Percentiles rank a stretch among this genome's conserved stretches.
Conservation (phyloP, 2,329 filamentous ascomycete species). For the Hymenoscyphus occultus region DNA sequence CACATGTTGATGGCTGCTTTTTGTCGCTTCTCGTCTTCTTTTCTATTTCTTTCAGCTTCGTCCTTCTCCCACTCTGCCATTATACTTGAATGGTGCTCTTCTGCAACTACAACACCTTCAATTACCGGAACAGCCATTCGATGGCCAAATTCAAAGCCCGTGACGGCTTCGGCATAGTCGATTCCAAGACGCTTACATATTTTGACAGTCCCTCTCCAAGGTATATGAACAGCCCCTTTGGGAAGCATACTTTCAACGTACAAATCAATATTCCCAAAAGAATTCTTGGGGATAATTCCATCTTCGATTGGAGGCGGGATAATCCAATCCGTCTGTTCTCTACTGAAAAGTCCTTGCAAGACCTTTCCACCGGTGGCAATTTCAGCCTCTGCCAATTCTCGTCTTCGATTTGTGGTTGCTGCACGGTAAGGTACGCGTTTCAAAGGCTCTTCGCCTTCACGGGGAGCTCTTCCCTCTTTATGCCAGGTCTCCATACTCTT, state of each 20-base stretch:
- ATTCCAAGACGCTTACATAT: slow-evolving; percentile 82
- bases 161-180: slow-evolving; percentile 90
- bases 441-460: slow-evolving; percentile 67
- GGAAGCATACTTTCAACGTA: slow-evolving; percentile 95
- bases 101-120: slow-evolving; percentile 82
- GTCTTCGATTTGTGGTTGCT: slow-evolving; percentile 80
- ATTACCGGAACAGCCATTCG: slow-evolving; percentile 92
- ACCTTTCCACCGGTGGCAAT: slow-evolving; percentile 74
- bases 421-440: slow-evolving; percentile 89
- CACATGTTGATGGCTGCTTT: slow-evolving; percentile 72
- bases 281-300: slow-evolving; percentile 88
- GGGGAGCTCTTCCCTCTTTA: slow-evolving; percentile 83
- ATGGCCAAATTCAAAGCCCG: slow-evolving; percentile 93
- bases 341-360: slow-evolving; percentile 79
- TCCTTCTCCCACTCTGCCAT: slow-evolving; percentile 78
- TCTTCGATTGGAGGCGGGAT: slow-evolving; percentile 82
- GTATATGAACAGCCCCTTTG: slow-evolving; percentile 76
- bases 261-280: slow-evolving; percentile 93
- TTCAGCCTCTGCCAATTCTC: slow-evolving; percentile 84
- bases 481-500: slow-evolving; percentile 97
- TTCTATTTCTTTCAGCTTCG: slow-evolving; percentile 69
- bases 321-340: slow-evolving; percentile 91
- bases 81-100: slow-evolving; percentile 71
- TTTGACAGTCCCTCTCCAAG: slow-evolving; percentile 70
- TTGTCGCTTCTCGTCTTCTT: slow-evolving; percentile 79